Conservation (phyloP, 2,329 filamentous ascomycete species). For the Fusarium sarcochroum region DNA sequence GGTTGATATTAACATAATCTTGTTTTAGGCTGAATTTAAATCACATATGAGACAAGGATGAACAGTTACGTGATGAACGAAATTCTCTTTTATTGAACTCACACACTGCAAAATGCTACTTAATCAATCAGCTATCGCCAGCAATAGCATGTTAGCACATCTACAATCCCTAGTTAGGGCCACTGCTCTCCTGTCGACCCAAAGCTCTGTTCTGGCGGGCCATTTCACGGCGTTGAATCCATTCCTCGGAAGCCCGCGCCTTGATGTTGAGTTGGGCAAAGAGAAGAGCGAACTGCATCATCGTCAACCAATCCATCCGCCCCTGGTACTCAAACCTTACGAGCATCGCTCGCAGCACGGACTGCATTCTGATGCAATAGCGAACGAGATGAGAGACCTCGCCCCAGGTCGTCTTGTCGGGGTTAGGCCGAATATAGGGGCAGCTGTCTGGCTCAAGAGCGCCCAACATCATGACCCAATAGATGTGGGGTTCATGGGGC, state of each 20-base stretch:
- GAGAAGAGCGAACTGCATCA: background rate
- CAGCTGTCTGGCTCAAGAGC: slow-evolving; percentile 3
- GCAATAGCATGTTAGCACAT: background rate
- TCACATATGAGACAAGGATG: no score
- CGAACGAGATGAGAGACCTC: slow-evolving; percentile 14
- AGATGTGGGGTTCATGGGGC: background rate
- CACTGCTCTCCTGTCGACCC: background rate
- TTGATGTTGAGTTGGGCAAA: background rate
- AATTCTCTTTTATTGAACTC: no score
- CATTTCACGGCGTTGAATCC: background rate
- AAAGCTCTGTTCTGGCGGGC: background rate
- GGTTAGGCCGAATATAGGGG: slow-evolving; percentile 11
- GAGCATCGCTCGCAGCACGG: background rate
- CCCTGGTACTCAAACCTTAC: background rate
- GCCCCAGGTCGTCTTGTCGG: slow-evolving; percentile 28
- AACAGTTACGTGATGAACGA: no score
- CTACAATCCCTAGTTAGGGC: background rate
- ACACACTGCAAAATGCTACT: background rate
- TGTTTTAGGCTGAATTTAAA: no score
- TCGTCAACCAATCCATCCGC: no score
- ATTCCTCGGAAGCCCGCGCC: background rate
- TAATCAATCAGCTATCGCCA: background rate
- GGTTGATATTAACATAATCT: no score
- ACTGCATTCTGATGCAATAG: background rate
- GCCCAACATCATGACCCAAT: background rate